phyloP scores from a whole-genome alignment of 2,329 filamentous ascomycete genomes.

The Colletotrichum sp. region DNA sequence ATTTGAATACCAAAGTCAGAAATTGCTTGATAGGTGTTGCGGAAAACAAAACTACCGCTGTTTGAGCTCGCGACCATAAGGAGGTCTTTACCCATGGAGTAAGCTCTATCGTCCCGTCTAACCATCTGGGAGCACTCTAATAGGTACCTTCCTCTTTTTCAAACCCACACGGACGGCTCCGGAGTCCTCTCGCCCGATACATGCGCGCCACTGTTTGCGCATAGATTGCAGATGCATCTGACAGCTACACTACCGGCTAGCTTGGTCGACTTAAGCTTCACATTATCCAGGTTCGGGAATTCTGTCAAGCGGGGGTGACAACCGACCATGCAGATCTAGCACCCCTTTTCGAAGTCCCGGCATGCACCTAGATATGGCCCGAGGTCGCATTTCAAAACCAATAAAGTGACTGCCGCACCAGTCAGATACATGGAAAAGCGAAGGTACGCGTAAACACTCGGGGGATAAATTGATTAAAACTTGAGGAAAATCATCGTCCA shows the following conservation, averaged over 20 bases:
- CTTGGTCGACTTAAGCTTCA: not conserved
- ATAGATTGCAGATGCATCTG: not conserved
- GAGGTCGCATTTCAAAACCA: not conserved
- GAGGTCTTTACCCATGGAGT: not conserved
- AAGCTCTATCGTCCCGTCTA: not conserved
- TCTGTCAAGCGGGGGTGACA: not conserved
- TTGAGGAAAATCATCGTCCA: not conserved
- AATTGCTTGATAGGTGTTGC: rapidly evolving
- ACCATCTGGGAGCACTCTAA: not conserved
- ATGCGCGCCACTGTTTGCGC: not conserved
- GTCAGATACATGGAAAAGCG: not conserved
- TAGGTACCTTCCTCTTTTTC: not conserved
- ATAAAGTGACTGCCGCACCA: not conserved
- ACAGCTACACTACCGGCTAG: not conserved
- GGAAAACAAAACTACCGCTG: not conserved
- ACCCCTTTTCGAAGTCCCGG: not conserved
- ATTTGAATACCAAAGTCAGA: not conserved
- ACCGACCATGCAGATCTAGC: not conserved
- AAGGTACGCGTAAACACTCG: not conserved
- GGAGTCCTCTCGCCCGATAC: not conserved
- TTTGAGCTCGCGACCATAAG: not conserved
- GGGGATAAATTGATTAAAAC: not conserved
- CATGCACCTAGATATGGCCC: not conserved
- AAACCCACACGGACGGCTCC: not conserved
- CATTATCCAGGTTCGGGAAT: not conserved